phyloP scores from a whole-genome alignment of 441 rosid species.

The Pelargonium fulgidum region DNA sequence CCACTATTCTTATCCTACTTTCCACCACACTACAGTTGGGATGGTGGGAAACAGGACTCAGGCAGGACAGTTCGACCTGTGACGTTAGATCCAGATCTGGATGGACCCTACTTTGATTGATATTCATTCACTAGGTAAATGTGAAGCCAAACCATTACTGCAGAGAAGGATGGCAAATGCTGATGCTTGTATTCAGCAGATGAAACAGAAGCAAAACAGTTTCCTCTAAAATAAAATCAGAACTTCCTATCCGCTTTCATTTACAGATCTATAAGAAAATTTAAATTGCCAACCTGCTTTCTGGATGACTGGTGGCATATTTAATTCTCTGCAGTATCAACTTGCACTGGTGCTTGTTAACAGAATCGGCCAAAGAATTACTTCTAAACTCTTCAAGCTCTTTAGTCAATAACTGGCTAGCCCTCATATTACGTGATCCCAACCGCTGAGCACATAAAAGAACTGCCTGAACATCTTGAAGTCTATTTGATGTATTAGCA shows the following conservation, averaged over 20 bases:
- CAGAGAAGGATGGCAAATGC: no score
- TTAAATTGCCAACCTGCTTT: constrained; percentile 52
- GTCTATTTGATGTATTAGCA: constrained; percentile 70
- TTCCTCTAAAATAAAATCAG: constrained; percentile 5
- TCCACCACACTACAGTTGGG: no score
- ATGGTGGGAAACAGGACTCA: no score
- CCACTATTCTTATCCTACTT: no score
- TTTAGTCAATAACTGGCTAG: constrained; percentile 69
- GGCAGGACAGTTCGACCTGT: no score
- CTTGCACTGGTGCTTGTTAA: constrained; percentile 90
- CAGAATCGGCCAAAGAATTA: constrained; percentile 75
- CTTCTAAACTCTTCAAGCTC: constrained; percentile 94
- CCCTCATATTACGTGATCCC: constrained; percentile 87
- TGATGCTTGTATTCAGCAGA: constrained; percentile 12
- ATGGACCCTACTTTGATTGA: no score
- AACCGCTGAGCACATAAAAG: constrained; percentile 83
- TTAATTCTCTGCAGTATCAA: constrained; percentile 87
- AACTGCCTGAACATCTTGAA: constrained; percentile 93
- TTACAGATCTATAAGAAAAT: constrained; percentile 7
- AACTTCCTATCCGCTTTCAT: constrained; percentile 7
- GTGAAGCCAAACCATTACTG: no score
- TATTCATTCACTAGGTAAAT: no score
- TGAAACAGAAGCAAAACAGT: constrained; percentile 15
- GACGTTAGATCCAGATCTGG: no score
- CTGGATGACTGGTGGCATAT: constrained; percentile 65